Conservation (phyloP, 306 rosid genomes). For the Lathyrus sativus region DNA sequence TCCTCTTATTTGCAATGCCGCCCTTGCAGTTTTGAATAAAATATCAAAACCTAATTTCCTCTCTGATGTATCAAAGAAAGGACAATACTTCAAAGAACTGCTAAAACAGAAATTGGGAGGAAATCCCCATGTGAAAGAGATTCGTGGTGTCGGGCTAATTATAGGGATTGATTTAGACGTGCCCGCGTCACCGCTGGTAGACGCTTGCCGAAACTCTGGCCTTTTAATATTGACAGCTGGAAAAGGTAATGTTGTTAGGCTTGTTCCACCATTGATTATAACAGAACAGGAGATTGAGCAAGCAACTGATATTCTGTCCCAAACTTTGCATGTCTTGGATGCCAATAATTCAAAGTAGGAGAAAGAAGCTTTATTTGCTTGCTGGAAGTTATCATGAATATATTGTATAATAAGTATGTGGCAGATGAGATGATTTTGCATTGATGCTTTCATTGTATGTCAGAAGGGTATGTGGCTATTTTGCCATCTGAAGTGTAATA, state of each 20-base stretch:
- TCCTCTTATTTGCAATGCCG: constrained; percentile 75
- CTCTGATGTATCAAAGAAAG: constrained; percentile 64
- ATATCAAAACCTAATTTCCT: constrained; percentile 68
- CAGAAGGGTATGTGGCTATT: constrained; percentile 15
- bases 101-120: constrained; percentile 71
- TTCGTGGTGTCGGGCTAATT: constrained; percentile 80
- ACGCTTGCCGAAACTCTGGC: constrained; percentile 76
- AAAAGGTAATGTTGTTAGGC: constrained; percentile 77
- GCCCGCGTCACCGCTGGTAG: constrained; percentile 62
- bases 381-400: background rate
- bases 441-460: constrained; percentile 8
- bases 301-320: constrained; percentile 63
- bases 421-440: constrained; percentile 5
- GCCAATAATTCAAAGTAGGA: constrained; percentile 38
- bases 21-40: constrained; percentile 71
- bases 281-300: constrained; percentile 71
- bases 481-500: background rate
- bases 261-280: constrained; percentile 92
- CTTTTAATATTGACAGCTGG: constrained; percentile 83
- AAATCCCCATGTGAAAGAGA: constrained; percentile 68
- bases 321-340: constrained; percentile 59
- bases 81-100: constrained; percentile 63
- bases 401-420: constrained; percentile 6
- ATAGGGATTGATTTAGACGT: constrained; percentile 79
- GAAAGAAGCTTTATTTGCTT: constrained; percentile 11